Conservation (phyloP, 2,329 filamentous ascomycete genomes). For the Ophiognomonia clavigignenti-juglandacearum region DNA sequence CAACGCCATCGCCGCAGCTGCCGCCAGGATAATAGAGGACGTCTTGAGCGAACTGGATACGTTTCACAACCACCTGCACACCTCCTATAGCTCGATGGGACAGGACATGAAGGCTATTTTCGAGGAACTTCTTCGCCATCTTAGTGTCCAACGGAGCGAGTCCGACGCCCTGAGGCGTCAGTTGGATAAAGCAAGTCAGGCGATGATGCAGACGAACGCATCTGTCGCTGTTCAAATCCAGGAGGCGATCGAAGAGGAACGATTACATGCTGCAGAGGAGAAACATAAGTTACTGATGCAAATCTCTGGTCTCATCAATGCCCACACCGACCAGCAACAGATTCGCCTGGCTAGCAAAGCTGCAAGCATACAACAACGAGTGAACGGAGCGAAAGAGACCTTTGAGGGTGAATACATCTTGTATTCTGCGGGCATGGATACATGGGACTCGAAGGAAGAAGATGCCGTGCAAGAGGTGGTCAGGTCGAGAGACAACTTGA, state of each 20-base stretch:
- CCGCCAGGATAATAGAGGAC: slow-evolving; percentile 83
- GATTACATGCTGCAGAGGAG: slow-evolving; percentile 66
- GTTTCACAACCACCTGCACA: slow-evolving; percentile 79
- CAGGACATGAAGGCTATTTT: slow-evolving; percentile 84
- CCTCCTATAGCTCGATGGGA: slow-evolving; percentile 78
- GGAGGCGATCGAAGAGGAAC: slow-evolving; percentile 70
- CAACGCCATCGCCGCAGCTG: slow-evolving; percentile 74
- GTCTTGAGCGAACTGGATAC: slow-evolving; percentile 78
- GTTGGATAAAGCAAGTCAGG: slow-evolving; percentile 64
- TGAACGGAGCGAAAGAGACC: slow-evolving; percentile 58
- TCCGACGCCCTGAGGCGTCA: slow-evolving; percentile 68
- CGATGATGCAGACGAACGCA: slow-evolving; percentile 64
- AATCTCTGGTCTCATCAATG: slow-evolving; percentile 71
- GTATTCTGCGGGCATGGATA: slow-evolving; percentile 68
- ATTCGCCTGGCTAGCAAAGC: slow-evolving; percentile 63
- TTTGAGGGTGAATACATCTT: slow-evolving; percentile 61
- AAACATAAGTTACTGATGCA: slow-evolving; percentile 69
- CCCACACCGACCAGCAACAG: slow-evolving; percentile 70
- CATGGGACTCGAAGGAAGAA: slow-evolving; percentile 66
- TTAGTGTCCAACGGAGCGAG: slow-evolving; percentile 72
- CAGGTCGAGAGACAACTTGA: slow-evolving; percentile 70
- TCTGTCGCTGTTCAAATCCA: slow-evolving; percentile 63
- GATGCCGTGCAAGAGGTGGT: slow-evolving; percentile 66
- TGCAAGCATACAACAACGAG: slow-evolving; percentile 55
- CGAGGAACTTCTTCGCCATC: slow-evolving; percentile 70